Evolutionary conservation across 164 flowering plant species (phyloP).

Genomic region (Buxus sempervirens): DNA sequence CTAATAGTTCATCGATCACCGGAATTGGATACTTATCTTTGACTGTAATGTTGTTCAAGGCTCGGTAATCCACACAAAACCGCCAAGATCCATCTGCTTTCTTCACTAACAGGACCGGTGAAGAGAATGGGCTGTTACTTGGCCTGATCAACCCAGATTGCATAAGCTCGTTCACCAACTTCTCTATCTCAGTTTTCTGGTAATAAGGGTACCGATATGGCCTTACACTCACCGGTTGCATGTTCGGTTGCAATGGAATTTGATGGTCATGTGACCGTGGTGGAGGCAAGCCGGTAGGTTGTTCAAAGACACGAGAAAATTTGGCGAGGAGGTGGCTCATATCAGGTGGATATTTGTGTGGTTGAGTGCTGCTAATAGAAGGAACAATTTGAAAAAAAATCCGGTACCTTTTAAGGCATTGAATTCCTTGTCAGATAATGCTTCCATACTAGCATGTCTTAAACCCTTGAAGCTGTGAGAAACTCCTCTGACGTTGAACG

Average conservation of each 20-base stretch:
- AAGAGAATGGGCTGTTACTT: constrained; percentile 10
- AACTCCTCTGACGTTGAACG: background rate
- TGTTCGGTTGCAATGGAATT: background rate
- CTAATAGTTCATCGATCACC: constrained; percentile 18
- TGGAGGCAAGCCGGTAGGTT: constrained; percentile 9
- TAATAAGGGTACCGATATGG: constrained; percentile 13
- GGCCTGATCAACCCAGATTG: background rate
- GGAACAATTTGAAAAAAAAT: constrained; percentile 5
- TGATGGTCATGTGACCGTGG: constrained; percentile 9
- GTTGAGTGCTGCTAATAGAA: background rate
- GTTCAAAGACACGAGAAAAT: constrained; percentile 3
- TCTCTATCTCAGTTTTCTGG: constrained; percentile 12
- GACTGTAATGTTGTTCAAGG: constrained; percentile 11
- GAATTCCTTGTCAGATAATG: constrained; percentile 7
- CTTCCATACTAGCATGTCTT: background rate
- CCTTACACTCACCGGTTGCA: background rate
- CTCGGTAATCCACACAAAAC: constrained; percentile 16
- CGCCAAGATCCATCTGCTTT: constrained; percentile 12
- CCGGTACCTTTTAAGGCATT: background rate
- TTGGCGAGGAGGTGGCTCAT: constrained; percentile 4
- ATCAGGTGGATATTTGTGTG: background rate
- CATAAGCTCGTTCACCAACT: background rate
- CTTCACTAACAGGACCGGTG: constrained; percentile 4
- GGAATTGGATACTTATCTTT: constrained; percentile 20
- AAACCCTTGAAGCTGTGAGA: constrained; percentile 12